Evolutionary conservation across 2,329 filamentous ascomycete species (phyloP).

Genomic region (Metarhizium album): DNA sequence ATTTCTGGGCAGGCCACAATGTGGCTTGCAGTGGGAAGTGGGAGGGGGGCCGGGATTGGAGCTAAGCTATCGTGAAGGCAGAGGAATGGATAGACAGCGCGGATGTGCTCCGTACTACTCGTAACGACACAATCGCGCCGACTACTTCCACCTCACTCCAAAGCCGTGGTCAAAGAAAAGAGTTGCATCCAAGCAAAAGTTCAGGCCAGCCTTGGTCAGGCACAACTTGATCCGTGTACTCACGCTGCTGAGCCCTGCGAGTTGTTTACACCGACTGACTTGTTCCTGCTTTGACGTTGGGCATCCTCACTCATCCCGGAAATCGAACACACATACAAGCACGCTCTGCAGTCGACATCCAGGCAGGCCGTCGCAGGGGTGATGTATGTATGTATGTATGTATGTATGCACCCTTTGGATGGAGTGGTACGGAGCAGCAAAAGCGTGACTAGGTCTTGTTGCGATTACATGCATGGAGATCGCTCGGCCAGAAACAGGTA

Average conservation of each 20-base stretch:
- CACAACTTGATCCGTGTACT: neutral
- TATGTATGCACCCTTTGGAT: neutral
- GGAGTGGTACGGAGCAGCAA: too few species aligned
- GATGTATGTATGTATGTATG: neutral
- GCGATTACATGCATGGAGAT: neutral
- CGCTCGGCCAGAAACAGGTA: neutral
- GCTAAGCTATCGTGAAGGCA: neutral
- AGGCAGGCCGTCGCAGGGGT: neutral
- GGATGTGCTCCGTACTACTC: too few species aligned
- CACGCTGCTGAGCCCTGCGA: neutral
- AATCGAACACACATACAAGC: neutral
- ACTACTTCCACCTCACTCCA: neutral
- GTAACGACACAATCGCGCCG: too few species aligned
- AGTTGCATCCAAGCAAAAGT: neutral
- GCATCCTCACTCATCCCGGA: neutral
- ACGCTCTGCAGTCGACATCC: neutral
- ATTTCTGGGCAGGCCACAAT: neutral
- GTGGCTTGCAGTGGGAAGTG: slow-evolving; percentile 2
- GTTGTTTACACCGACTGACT: neutral
- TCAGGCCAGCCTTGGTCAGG: neutral
- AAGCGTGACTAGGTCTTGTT: neutral
- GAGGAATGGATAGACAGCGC: neutral
- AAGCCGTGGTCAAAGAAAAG: neutral
- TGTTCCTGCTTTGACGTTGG: neutral
- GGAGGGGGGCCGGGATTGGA: too few species aligned